A percentile compares a stretch with the other conserved stretches of the same genome.
Evolutionary conservation across 495 filamentous ascomycete genomes (phyloP).

Genomic region (Hypoxylon rickii): DNA sequence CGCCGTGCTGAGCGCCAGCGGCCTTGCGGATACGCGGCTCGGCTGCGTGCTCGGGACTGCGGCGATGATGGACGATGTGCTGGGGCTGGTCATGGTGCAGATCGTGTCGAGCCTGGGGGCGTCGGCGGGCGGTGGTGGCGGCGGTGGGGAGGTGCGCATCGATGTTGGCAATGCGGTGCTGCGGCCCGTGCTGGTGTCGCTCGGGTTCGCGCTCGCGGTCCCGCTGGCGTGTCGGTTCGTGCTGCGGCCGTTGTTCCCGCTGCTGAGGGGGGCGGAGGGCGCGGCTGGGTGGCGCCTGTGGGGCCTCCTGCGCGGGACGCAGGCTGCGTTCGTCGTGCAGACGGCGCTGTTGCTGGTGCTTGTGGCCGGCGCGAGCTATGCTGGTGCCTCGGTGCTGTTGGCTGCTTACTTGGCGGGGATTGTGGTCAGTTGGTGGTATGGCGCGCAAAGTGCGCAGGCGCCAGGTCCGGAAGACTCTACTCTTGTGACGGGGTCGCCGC

Average conservation of each 20-base stretch:
- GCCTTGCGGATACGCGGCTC: conserved; percentile 62
- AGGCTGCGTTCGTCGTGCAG: conserved; percentile 45
- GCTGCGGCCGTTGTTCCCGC: conserved; percentile 44
- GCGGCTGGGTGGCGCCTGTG: background rate
- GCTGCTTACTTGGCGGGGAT: conserved; percentile 72
- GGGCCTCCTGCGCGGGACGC: conserved; percentile 29
- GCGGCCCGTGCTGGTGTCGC: conserved; percentile 62
- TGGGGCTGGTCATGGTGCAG: conserved; percentile 79
- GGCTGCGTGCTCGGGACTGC: conserved; percentile 72
- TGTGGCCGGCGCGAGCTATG: conserved; percentile 63
- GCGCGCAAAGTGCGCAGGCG: too few relatives aligned
- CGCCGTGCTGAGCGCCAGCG: conserved; percentile 65
- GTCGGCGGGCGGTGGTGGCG: conserved; percentile 18
- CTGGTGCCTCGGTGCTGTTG: conserved; percentile 71
- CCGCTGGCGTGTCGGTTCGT: conserved; percentile 52
- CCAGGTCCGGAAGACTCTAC: background rate
- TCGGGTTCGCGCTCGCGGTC: conserved; percentile 57
- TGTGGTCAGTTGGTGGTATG: conserved; percentile 57
- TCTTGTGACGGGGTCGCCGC: background rate
- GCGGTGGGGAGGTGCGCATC: conserved; percentile 17
- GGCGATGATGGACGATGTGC: conserved; percentile 84
- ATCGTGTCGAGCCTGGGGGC: conserved; percentile 56
- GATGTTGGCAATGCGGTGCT: conserved; percentile 54
- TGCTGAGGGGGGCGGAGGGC: background rate
- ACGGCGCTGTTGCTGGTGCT: conserved; percentile 55